These are phyloP conservation scores for Ochetophila trinervis DNA, from an alignment of 306 rosid species.

Conservation along the genomic window DNA sequence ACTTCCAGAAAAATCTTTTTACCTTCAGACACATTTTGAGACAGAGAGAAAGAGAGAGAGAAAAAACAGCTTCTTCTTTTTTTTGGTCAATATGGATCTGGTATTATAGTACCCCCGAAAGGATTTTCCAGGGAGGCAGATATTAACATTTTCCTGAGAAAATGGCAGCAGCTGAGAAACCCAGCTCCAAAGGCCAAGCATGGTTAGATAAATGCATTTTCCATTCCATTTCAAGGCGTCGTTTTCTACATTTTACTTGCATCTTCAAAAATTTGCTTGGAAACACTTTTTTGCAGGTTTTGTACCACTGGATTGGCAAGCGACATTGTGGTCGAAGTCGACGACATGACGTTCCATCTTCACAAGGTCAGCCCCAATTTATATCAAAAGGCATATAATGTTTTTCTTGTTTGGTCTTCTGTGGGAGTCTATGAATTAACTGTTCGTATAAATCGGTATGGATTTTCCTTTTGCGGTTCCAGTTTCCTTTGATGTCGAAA, in stretches of 20 bases:
- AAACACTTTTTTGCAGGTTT: slow-evolving; percentile 49
- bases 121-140: neutral
- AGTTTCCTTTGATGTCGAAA: slow-evolving; percentile 95
- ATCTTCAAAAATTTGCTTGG: neutral
- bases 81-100: slow-evolving; percentile 22
- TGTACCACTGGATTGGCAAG: slow-evolving; percentile 96
- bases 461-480: slow-evolving; percentile 13
- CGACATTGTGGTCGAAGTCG: slow-evolving; percentile 86
- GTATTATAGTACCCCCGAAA: slow-evolving; percentile 22
- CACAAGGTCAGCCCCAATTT: slow-evolving; percentile 61
- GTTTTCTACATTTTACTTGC: neutral
- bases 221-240: neutral
- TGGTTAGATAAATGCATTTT: slow-evolving; percentile 51
- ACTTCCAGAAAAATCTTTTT: neutral
- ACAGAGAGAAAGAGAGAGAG: neutral
- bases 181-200: slow-evolving; percentile 84
- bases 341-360: slow-evolving; percentile 87
- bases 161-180: slow-evolving; percentile 60
- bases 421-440: neutral
- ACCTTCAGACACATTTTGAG: neutral
- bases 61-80: neutral
- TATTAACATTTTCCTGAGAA: slow-evolving; percentile 19
- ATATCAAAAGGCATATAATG: neutral
- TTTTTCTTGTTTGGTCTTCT: slow-evolving; percentile 2
- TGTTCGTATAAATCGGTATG: neutral